These are phyloP conservation scores for Aspergillus jensenii DNA, from an alignment of 2,329 filamentous ascomycete species.

Conservation along the genomic window DNA sequence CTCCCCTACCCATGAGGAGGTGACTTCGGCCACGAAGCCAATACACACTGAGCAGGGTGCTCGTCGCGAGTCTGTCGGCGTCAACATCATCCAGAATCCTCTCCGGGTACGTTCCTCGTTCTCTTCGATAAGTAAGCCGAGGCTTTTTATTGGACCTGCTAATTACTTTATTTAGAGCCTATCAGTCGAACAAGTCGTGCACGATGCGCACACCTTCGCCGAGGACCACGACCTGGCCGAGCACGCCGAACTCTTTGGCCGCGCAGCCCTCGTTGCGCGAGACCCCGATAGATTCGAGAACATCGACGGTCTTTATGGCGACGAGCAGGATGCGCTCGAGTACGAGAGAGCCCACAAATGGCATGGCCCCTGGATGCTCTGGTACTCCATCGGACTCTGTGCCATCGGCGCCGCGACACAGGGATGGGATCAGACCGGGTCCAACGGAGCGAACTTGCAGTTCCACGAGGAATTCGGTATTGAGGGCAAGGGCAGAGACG, in stretches of 20 bases:
- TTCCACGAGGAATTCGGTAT: constrained; percentile 48
- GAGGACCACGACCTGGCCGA: constrained; percentile 35
- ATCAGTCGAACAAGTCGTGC: constrained; percentile 30
- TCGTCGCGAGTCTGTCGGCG: constrained; percentile 42
- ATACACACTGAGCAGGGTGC: neutral
- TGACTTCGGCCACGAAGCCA: neutral
- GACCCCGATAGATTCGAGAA: constrained; percentile 22
- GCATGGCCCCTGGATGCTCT: constrained; percentile 46
- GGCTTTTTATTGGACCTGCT: no score
- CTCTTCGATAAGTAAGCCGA: no score
- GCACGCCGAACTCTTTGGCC: constrained; percentile 37
- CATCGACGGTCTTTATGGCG: constrained; percentile 39
- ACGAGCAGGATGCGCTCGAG: constrained; percentile 43
- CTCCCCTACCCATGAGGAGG: neutral
- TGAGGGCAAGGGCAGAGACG: constrained; percentile 41
- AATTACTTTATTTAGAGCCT: constrained; percentile 23
- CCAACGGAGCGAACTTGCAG: constrained; percentile 53
- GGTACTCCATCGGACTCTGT: constrained; percentile 50
- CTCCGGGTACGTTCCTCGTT: constrained; percentile 37
- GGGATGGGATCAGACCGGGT: constrained; percentile 55
- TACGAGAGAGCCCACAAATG: constrained; percentile 49
- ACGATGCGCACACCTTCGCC: constrained; percentile 32
- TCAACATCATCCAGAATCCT: constrained; percentile 51
- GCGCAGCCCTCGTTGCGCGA: constrained; percentile 38
- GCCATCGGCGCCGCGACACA: constrained; percentile 52